phyloP scores from a whole-genome alignment of 2,329 filamentous ascomycete genomes.

The Spiromastix sp. region DNA sequence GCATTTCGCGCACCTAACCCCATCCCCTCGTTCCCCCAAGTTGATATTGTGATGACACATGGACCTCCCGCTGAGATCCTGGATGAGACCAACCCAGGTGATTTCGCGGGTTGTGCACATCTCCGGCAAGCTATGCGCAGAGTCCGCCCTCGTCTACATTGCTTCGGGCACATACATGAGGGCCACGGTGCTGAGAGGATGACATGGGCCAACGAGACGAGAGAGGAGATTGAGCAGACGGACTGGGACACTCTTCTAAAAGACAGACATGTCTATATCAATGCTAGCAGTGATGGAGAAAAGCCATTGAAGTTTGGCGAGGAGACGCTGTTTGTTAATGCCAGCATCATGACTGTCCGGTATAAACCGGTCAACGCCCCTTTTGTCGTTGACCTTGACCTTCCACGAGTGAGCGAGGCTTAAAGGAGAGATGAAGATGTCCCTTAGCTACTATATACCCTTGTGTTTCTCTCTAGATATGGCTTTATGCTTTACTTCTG shows the following conservation, averaged over 20 bases:
- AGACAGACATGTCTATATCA: constrained; percentile 22
- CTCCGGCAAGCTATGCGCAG: constrained; percentile 42
- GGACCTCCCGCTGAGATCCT: constrained; percentile 45
- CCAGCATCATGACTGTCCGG: constrained; percentile 42
- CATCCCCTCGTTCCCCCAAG: constrained; percentile 32
- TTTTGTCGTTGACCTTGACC: constrained; percentile 47
- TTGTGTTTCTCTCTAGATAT: no score
- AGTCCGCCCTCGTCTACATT: constrained; percentile 45
- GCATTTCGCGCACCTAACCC: constrained; percentile 23
- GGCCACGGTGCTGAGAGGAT: constrained; percentile 37
- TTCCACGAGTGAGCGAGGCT: constrained; percentile 17
- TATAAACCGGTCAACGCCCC: constrained; percentile 43
- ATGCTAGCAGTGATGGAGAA: constrained; percentile 22
- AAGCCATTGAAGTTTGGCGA: constrained; percentile 31
- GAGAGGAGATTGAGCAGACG: constrained; percentile 12
- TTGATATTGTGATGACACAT: constrained; percentile 53
- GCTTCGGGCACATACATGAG: constrained; percentile 55
- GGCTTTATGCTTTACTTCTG: no score
- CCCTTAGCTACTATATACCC: no score
- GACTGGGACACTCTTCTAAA: constrained; percentile 22
- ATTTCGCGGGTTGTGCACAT: constrained; percentile 44
- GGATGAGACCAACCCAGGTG: constrained; percentile 26
- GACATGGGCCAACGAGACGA: constrained; percentile 12
- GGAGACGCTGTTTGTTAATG: constrained; percentile 50
- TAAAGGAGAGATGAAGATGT: background rate